Evolutionary conservation across 169 alveolate species (phyloP), one percentile per base, ranked within the genome.

Genomic region (Amoebophrya sp.): DNA sequence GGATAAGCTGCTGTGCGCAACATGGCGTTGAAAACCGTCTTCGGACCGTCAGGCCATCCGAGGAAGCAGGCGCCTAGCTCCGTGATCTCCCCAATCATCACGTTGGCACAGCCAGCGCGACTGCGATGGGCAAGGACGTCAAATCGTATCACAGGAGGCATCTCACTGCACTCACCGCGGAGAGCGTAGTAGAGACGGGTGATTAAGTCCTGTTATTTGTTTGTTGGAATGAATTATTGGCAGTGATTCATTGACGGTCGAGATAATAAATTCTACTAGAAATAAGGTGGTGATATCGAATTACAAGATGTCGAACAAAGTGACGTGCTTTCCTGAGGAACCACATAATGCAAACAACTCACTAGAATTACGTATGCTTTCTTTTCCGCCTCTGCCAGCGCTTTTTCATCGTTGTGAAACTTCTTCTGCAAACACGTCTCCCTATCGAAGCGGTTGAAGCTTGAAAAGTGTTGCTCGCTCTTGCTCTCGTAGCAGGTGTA

Each of bases 1-100:
- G 76, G n/a, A 53, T 53, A 14, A 10, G 76, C 76, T 53, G 76
- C 76, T 53, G 76, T 14, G n/a, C n/a, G 83, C 83, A 65, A 18
- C 2, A 65, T 1, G 39, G 36, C 83, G 12, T 26, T 6, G 83
- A 65, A 65, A 6, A 65, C 83, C 36, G n/a, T 36, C 26, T 65
- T 6, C 3, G 83, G 83, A 26, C 83, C 83, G 39, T 65, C 83
- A 1, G 83, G 83, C 83, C 83, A 65, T 10, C 83, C 83, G 36
- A 65, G 33, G 33, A 65, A 65, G 83, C 83, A 65, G 83, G 83
- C 83, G 83, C 83, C 83, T 29, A 65, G 83, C 26, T 65, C 83
- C 33, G 83, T 65, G 18, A 65, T 65, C n/a, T 65, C 83, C 83
- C 83, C 83, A 18, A 65, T 65, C 83, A 65, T 65, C 33, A 65